Evolutionary conservation across 768 basidiomycete species (phyloP).

Genomic region (Gautieria morchelliformis): DNA sequence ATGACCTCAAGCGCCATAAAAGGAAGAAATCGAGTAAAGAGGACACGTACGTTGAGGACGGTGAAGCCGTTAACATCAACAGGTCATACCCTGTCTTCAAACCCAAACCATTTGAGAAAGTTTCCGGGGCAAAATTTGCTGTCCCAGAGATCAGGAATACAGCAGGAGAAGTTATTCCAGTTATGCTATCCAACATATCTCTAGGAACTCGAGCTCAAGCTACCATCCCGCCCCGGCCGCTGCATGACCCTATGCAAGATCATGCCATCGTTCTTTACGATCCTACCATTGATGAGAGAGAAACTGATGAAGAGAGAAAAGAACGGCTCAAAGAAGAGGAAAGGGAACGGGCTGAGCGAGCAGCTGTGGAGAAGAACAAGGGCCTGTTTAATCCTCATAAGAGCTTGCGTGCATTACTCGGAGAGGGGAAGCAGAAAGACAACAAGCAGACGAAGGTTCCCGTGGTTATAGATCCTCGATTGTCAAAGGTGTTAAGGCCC

Average conservation of each 20-base stretch:
- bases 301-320: conserved; percentile 78
- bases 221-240: conserved; percentile 76
- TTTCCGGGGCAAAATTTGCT: conserved; percentile 50
- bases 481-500: conserved; percentile 83
- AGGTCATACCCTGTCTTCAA: conserved; percentile 67
- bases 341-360: conserved; percentile 51
- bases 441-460: conserved; percentile 70
- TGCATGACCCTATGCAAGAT: conserved; percentile 97
- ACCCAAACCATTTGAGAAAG: conserved; percentile 63
- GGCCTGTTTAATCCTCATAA: conserved; percentile 88
- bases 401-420: conserved; percentile 70
- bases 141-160: conserved; percentile 74
- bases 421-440: conserved; percentile 61
- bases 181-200: conserved; percentile 54
- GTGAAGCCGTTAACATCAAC: conserved; percentile 44
- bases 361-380: conserved; percentile 57
- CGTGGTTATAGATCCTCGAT: conserved; percentile 88
- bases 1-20: conserved; percentile 54
- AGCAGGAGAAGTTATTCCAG: conserved; percentile 51
- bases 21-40: conserved; percentile 54
- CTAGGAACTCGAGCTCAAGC: conserved; percentile 80
- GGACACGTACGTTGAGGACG: conserved; percentile 50
- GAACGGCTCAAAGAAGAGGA: conserved; percentile 67
- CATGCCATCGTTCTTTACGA: conserved; percentile 97
- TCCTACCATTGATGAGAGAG: conserved; percentile 87